Base-by-base conservation (phyloP, 768 basidiomycete genomes). In the Tricholoma bakamatsutake region DNA sequence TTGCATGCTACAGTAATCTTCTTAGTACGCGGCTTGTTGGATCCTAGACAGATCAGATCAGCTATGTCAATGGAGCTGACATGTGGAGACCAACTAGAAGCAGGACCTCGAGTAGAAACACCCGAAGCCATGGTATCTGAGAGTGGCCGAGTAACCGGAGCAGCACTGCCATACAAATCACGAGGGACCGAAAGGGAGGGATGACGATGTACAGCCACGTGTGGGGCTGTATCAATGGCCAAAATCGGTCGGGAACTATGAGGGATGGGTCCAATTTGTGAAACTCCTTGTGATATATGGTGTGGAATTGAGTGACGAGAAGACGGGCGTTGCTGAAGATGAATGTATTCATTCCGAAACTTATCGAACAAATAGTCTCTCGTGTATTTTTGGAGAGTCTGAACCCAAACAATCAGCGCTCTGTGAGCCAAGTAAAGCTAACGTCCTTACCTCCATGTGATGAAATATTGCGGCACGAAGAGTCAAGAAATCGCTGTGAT, bases 1-100 rank as follows among this genome's bases (percentile, higher is more conserved):
- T 93, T 91, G 75, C 90, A 93, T 37, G 90, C 90, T 45, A 92
- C 89, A 18, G 87, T 90, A 53, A 92, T 92, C 71, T 93, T 91
- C 76, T 90, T 91, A 53, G 85, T 81, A 55, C 88, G 80, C 61
- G 81, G 81, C 61, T 86, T 85, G 59, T 77, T 76, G 33, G 82
- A 80, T 67, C 78, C 84, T 83, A 61, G n/a, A 30, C 8, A 48
- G 9, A n/a, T 24, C 28, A 33, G 37, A 52, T 53, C 24, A 51
- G 55, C 30, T 58, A 61, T 27, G 30, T 42, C 18, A 39, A 42
- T 18, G 39, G 24, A 56, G 52, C 47, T 46, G 31, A 70, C 76
- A 71, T 61, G 79, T 77, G 73, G 52, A 71, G 67, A 58, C 64
- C 57, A 52, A 64, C 62, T 67, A 13, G 71, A 68, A 51, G 59